Evolutionary conservation across 495 filamentous ascomycete genomes (phyloP), one percentile per base, ranked within the genome.

Genomic region (Penicillium lividum): DNA sequence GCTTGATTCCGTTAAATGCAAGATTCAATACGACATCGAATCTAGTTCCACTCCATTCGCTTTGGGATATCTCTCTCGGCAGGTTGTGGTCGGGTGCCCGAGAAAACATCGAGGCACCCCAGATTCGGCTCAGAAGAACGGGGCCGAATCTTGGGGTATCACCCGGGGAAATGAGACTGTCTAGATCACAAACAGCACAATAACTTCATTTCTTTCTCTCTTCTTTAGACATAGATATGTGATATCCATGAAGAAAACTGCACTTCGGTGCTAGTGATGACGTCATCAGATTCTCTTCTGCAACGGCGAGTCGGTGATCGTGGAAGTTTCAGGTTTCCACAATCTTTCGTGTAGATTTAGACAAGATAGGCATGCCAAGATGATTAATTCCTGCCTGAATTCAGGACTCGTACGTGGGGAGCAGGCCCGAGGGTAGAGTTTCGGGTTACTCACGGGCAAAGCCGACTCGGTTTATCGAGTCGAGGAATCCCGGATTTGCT

Each of bases 401-500:
- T 36, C 22, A 22, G 22, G 22, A 22, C 22, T 22, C 22, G 22
- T 22, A 22, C 2, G 22, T 22, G 2, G 22, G 22, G 22, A 22
- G 22, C 22, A 11, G 33, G 9, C 33, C 33, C 33, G 33, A 36
- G 9, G 28, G 31, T 7, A 40, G 16, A 45, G 38, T 28, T 31
- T 54, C 51, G 27, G 51, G 22, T 9, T 43, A 25, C 42, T 27
- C 33, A 22, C 15, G 46, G 25, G 15, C 31, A 29, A 63, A 59
- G 57, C 61, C 56, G 61, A 63, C 22, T 30, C 57, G 38, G 40
- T 59, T 50, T 51, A 51, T 62, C 22, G 45, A 58, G n/a, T 62
- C 22, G 45, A 58, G n/a, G 4, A 13, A 11, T 49, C 49, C 49
- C 40, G 29, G 18, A 8, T 40, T 40, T 48, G 57, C 49, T 57